Evolutionary conservation across 148 eudicot species (phyloP), one percentile per base, ranked within the genome.

Genomic region (Rhododendron ferrugineum): DNA sequence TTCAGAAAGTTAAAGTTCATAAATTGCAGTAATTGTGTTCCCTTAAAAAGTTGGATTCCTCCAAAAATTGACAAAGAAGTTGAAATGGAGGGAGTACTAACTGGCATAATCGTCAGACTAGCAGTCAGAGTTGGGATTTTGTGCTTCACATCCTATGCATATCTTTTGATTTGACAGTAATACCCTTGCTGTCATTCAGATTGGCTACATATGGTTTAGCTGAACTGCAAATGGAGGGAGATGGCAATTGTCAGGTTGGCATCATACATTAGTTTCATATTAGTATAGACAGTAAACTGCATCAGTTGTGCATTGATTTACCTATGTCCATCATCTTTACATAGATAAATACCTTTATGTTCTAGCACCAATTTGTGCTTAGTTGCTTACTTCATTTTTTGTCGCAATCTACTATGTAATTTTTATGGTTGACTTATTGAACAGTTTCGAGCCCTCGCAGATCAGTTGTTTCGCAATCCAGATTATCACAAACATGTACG

Each of bases 361-460:
- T 64, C 46, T 4, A 26, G 40, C 52, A 10, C 37, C 34, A 22
- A 5, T 34, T 83, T 22, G 42, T 32, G 23, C 47, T 50, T 83
- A 26, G 79, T 11, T 3, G 34, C 34, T 73, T 83, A 15, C 79
- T 11, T 6, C 46, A 74, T 37, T 73, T 79, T 37, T 68, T 44
- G 70, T 75, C 20, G 11, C 49, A 66, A 13, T 40, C n/a, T 9
- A 75, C 56, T 64, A 84, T 14, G 23, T 26, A 47, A 28, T 75
- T 16, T 40, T 37, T 7, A 84, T 80, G 28, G 47, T 82, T 86
- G 84, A 58, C 54, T 47, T 88, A 60, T 50, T 89, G 81, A 74
- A 80, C 89, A 94, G 97, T 94, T 94, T 86, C 94, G 97, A 90
- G 97, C 95, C 87, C 89, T 94, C 84, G 92, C 97, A 58, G 97